phyloP scores from a whole-genome alignment of 2,329 filamentous ascomycete species.

The Onygenales sp. region DNA sequence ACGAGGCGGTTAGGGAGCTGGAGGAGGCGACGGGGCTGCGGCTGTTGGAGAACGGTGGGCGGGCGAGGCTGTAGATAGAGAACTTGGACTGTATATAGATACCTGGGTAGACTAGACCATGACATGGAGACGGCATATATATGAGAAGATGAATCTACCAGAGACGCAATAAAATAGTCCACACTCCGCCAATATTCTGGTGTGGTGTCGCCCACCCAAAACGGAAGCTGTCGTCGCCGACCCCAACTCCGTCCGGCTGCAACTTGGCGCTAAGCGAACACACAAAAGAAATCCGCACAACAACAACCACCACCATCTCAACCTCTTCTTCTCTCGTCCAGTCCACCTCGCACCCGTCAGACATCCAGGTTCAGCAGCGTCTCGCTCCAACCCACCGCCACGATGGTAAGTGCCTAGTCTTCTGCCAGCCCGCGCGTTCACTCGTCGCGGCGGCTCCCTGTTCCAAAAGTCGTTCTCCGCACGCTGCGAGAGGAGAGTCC shows the following conservation, averaged over 20 bases:
- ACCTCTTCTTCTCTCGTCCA: constrained; percentile 17
- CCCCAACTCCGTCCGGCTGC: constrained; percentile 20
- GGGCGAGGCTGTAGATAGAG: constrained; percentile 23
- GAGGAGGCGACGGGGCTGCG: constrained; percentile 63
- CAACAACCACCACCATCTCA: constrained; percentile 10
- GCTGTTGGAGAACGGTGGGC: constrained; percentile 27
- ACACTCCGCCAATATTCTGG: too few relatives aligned
- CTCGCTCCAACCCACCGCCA: constrained; percentile 27
- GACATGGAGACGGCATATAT: too few relatives aligned
- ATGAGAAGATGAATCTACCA: too few relatives aligned
- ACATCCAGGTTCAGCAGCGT: constrained; percentile 10
- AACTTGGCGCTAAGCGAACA: constrained; percentile 35
- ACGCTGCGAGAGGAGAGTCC: constrained; percentile 51
- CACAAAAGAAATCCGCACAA: constrained; percentile 29
- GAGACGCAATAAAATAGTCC: too few relatives aligned
- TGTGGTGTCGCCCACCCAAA: background rate
- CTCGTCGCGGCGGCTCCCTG: constrained; percentile 5
- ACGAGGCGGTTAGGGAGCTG: constrained; percentile 71
- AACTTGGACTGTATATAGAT: background rate
- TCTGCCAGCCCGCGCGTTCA: constrained; percentile 15
- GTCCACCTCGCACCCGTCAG: constrained; percentile 21
- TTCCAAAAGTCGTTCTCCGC: constrained; percentile 1
- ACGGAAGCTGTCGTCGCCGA: constrained; percentile 27
- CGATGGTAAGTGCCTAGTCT: constrained; percentile 32
- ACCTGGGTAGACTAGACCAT: too few relatives aligned